phyloP scores from a whole-genome alignment of 2,329 filamentous ascomycete genomes.

The Nakataea oryzae region DNA sequence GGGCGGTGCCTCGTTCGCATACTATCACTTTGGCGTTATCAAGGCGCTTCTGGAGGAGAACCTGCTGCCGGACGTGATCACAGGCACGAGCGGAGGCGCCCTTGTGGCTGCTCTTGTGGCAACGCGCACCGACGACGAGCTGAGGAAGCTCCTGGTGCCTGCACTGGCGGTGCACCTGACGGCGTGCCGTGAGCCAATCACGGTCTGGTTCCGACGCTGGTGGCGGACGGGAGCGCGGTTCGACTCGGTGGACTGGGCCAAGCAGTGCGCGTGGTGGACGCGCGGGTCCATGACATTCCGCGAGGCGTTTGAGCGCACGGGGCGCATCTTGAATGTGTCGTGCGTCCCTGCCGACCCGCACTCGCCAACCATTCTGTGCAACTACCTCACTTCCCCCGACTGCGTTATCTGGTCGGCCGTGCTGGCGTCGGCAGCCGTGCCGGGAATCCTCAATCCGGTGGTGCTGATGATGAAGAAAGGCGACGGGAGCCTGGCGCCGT shows the following conservation, averaged over 20 bases:
- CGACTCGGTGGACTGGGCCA: conserved; percentile 86
- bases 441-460: conserved; percentile 89
- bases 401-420: conserved; percentile 98
- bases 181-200: conserved; percentile 70
- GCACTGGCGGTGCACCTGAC: conserved; percentile 77
- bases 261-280: conserved; percentile 79
- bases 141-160: conserved; percentile 75
- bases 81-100: conserved; percentile 89
- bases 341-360: conserved; percentile 95
- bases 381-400: conserved; percentile 90
- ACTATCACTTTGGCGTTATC: conserved; percentile 91
- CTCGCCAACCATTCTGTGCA: conserved; percentile 82
- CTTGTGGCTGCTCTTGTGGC: conserved; percentile 79
- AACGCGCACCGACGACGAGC: conserved; percentile 83
- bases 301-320: conserved; percentile 89
- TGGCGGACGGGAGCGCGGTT: conserved; percentile 90
- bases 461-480: conserved; percentile 84
- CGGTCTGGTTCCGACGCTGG: conserved; percentile 73
- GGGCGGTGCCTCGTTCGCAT: conserved; percentile 88
- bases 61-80: conserved; percentile 85
- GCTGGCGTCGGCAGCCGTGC: conserved; percentile 86
- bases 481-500: conserved; percentile 70
- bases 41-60: conserved; percentile 81
- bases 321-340: conserved; percentile 87
- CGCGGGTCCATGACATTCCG: conserved; percentile 86